These are phyloP conservation scores for Cladosporium sp. DNA, from an alignment of 2,329 filamentous ascomycete genomes.

Conservation along the genomic window DNA sequence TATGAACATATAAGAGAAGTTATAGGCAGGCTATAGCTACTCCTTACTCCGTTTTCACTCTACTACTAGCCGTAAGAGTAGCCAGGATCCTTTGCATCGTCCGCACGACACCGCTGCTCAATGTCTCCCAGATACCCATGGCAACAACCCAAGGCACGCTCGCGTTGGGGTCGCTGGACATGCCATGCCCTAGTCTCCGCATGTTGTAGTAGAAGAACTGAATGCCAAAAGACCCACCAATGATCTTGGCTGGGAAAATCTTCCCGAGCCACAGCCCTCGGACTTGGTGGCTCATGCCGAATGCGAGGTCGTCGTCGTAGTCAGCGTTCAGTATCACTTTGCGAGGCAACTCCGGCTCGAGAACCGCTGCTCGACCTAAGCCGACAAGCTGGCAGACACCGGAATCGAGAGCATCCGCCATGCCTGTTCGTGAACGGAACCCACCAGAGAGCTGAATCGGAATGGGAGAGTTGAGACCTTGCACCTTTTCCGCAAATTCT, in stretches of 20 bases:
- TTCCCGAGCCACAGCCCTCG: slow-evolving; percentile 31
- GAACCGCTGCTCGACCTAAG: slow-evolving; percentile 43
- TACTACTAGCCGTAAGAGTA: not conserved
- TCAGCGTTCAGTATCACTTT: slow-evolving; percentile 34
- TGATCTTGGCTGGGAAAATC: slow-evolving; percentile 29
- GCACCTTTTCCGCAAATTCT: slow-evolving; percentile 50
- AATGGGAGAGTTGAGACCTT: slow-evolving; percentile 22
- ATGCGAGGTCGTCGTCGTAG: slow-evolving; percentile 22
- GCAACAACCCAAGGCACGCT: slow-evolving; percentile 26
- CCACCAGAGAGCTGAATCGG: slow-evolving; percentile 54
- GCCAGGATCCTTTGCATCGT: not conserved
- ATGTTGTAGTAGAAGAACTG: slow-evolving; percentile 36
- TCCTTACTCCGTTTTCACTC: not conserved
- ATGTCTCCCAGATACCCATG: not conserved
- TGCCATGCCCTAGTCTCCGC: slow-evolving; percentile 27
- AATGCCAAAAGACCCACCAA: slow-evolving; percentile 30
- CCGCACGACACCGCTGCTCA: not conserved
- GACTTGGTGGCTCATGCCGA: slow-evolving; percentile 28
- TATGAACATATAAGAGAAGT: too few species aligned
- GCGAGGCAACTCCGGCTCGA: slow-evolving; percentile 41
- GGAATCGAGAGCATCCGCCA: slow-evolving; percentile 45
- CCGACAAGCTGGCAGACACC: slow-evolving; percentile 50
- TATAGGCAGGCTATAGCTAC: not conserved
- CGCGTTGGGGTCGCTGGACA: slow-evolving; percentile 28
- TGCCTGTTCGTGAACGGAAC: slow-evolving; percentile 52